These are phyloP conservation scores for Acrocalymma vagum DNA, from an alignment of 2,329 filamentous ascomycete genomes.

Conservation along the genomic window DNA sequence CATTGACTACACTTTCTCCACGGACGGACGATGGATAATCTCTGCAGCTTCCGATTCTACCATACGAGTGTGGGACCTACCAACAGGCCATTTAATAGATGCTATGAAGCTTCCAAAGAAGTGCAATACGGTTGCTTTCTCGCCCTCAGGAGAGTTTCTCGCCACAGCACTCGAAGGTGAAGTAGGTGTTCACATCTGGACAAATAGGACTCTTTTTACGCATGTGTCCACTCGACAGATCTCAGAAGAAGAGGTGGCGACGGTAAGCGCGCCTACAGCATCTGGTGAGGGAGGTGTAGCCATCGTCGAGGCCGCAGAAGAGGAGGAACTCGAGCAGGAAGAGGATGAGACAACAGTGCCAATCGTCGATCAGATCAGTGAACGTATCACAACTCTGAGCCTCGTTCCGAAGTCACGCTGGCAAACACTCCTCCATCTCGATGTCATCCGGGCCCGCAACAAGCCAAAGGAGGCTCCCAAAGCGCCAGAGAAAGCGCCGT, in stretches of 20 bases:
- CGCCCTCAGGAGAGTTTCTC: conserved; percentile 89
- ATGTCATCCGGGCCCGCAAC: conserved; percentile 89
- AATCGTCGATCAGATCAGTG: conserved; percentile 77
- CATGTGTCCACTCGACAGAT: conserved; percentile 88
- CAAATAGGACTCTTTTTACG: conserved; percentile 89
- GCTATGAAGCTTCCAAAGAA: conserved; percentile 81
- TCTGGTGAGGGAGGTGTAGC: conserved; percentile 84
- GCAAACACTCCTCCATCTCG: conserved; percentile 93
- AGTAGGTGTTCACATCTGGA: conserved; percentile 94
- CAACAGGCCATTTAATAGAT: conserved; percentile 94
- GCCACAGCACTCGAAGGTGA: conserved; percentile 84
- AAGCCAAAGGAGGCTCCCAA: conserved; percentile 93
- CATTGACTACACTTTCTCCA: conserved; percentile 74
- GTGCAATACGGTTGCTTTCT: conserved; percentile 88
- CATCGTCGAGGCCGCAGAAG: conserved; percentile 79
- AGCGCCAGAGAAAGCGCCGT: conserved; percentile 90
- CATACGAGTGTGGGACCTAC: conserved; percentile 91
- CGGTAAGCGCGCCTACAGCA: conserved; percentile 73
- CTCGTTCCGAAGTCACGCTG: conserved; percentile 89
- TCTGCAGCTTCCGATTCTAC: conserved; percentile 83
- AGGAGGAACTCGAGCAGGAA: conserved; percentile 59
- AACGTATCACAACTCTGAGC: conserved; percentile 86
- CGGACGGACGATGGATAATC: conserved; percentile 92
- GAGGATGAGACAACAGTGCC: conserved; percentile 57
- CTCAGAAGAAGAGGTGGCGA: conserved; percentile 75